A percentile compares a stretch with the other conserved stretches of the same genome.
phyloP scores from a whole-genome alignment of 306 rosid species.

The Castanea crenata region DNA sequence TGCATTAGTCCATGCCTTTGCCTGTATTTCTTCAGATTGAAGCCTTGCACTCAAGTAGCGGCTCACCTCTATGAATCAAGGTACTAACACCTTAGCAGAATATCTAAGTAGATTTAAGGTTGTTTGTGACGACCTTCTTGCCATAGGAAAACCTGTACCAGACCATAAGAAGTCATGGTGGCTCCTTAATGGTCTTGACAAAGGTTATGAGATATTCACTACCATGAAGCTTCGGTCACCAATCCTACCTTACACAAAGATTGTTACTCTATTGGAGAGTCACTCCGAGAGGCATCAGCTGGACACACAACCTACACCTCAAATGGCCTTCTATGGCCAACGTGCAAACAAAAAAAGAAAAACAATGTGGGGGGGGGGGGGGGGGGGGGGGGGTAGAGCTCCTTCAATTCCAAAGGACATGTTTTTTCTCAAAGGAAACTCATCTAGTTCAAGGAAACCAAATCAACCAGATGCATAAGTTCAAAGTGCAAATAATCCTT shows the following conservation, averaged over 20 bases:
- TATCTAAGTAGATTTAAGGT: too few species aligned
- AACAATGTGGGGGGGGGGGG: too few species aligned
- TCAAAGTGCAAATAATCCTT: too few species aligned
- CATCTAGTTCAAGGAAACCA: too few species aligned
- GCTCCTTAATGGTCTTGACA: background rate
- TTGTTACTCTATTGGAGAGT: background rate
- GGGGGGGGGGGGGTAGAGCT: too few species aligned
- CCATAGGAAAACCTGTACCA: background rate
- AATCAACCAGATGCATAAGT: too few species aligned
- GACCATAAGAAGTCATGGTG: too few species aligned
- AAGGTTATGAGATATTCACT: background rate
- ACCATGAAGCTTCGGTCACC: background rate
- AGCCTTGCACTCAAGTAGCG: background rate
- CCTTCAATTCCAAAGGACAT: too few species aligned
- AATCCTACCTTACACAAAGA: background rate
- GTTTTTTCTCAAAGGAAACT: too few species aligned
- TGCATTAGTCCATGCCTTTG: background rate
- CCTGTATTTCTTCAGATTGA: background rate
- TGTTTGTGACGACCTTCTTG: background rate
- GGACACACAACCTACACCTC: background rate
- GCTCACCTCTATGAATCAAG: background rate
- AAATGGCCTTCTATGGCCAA: too few species aligned
- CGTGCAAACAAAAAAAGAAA: too few species aligned
- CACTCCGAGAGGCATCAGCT: background rate
- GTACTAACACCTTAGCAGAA: background rate